phyloP scores from a whole-genome alignment of 805 yeast species.

The Yamadazyma laniorum region DNA sequence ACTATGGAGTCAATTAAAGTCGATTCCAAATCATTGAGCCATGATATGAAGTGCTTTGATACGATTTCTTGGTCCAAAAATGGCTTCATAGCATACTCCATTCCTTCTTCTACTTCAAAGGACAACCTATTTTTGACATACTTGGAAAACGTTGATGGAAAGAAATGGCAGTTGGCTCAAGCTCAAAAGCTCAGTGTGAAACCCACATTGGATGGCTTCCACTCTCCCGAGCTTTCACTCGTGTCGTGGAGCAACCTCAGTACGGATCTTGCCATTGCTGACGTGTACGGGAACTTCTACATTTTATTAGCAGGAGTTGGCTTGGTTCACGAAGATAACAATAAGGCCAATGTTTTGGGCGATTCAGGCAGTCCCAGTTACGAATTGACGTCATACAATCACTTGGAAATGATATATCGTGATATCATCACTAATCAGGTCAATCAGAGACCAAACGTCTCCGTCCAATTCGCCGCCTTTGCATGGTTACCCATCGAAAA shows the following conservation, averaged over 20 bases:
- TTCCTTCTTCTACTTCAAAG: slow-evolving; percentile 29
- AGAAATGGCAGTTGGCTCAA: slow-evolving; percentile 71
- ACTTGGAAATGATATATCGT: slow-evolving; percentile 47
- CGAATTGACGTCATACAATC: slow-evolving; percentile 44
- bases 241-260: slow-evolving; percentile 78
- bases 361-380: slow-evolving; percentile 27
- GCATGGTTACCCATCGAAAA: slow-evolving; percentile 78
- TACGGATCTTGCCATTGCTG: slow-evolving; percentile 78
- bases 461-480: slow-evolving; percentile 43
- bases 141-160: slow-evolving; percentile 72
- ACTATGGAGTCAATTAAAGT: neutral
- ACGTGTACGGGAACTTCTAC: slow-evolving; percentile 60
- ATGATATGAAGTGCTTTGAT: slow-evolving; percentile 2
- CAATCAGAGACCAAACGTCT: slow-evolving; percentile 11
- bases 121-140: slow-evolving; percentile 57
- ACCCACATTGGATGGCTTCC: slow-evolving; percentile 21
- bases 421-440: slow-evolving; percentile 27
- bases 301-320: slow-evolving; percentile 43
- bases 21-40: neutral
- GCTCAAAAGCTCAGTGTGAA: slow-evolving; percentile 41
- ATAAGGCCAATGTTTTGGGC: slow-evolving; percentile 20
- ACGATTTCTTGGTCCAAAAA: slow-evolving; percentile 74
- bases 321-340: slow-evolving; percentile 30
- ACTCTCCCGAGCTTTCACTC: slow-evolving; percentile 34
- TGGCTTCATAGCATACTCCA: slow-evolving; percentile 77